These are phyloP conservation scores for Penicillium sp. DNA, from an alignment of 2,329 filamentous ascomycete genomes.

Conservation along the genomic window DNA sequence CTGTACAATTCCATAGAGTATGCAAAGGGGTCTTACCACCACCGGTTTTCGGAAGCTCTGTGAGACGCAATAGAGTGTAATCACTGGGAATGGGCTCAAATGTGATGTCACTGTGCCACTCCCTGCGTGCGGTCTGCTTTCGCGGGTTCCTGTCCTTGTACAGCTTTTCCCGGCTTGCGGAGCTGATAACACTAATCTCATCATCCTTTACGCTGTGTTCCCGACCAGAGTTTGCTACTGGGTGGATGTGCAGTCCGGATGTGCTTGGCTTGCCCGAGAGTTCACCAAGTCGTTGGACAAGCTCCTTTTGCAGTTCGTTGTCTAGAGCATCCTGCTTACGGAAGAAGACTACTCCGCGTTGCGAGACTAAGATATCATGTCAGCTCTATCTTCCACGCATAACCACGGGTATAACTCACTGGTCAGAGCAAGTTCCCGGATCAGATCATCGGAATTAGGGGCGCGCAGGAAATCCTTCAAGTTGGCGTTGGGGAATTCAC, in stretches of 20 bases:
- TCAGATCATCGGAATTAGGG: conserved; percentile 37
- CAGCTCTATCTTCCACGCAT: not conserved
- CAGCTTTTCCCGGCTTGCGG: conserved; percentile 39
- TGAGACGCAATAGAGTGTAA: conserved; percentile 49
- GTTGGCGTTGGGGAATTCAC: conserved; percentile 48
- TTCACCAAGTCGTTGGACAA: conserved; percentile 51
- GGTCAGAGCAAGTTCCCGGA: conserved; percentile 39
- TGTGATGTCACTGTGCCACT: conserved; percentile 53
- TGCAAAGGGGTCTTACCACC: conserved; percentile 34
- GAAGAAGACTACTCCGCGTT: conserved; percentile 57
- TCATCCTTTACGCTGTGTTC: conserved; percentile 50
- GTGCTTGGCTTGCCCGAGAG: conserved; percentile 50
- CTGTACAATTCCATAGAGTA: too few species aligned
- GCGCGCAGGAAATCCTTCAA: conserved; percentile 51
- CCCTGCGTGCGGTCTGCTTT: conserved; percentile 35
- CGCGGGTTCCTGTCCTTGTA: conserved; percentile 37
- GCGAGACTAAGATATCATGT: conserved; percentile 43
- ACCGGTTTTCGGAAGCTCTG: conserved; percentile 44
- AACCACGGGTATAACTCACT: conserved; percentile 15
- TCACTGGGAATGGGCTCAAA: conserved; percentile 51
- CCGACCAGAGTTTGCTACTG: conserved; percentile 50
- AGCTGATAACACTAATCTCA: conserved; percentile 53
- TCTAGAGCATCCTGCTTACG: conserved; percentile 52
- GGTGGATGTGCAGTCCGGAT: conserved; percentile 50
- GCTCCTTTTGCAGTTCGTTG: conserved; percentile 54